A percentile compares a stretch with the other conserved stretches of the same genome.
These are phyloP conservation scores for Orbilia blumenaviensis DNA, from an alignment of 2,329 filamentous ascomycete species.

Conservation along the genomic window DNA sequence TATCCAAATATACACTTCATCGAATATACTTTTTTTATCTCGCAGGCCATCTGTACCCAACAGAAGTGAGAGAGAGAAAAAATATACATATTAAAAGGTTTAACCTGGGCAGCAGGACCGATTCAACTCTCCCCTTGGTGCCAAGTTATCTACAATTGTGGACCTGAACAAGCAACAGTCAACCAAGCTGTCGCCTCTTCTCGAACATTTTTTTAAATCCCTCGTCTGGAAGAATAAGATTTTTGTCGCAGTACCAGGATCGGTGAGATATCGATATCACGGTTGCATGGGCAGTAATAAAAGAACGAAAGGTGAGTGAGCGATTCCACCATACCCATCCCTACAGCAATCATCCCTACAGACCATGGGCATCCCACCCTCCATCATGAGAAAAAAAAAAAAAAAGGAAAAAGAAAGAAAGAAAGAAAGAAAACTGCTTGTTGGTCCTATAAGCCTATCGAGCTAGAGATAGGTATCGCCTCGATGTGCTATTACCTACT, in stretches of 20 bases:
- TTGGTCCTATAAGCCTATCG: slow-evolving; percentile 26
- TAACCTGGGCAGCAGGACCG: slow-evolving; percentile 6
- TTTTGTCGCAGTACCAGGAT: slow-evolving; percentile 21
- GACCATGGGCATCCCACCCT: slow-evolving; percentile 27
- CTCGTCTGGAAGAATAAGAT: slow-evolving; percentile 50
- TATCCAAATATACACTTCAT: slow-evolving; percentile 1
- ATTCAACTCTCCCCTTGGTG: slow-evolving; percentile 30
- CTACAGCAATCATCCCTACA: neutral
- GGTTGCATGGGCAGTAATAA: slow-evolving; percentile 7
- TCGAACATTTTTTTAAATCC: slow-evolving; percentile 32
- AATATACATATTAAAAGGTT: no score
- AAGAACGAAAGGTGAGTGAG: slow-evolving; percentile 11
- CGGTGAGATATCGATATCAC: slow-evolving; percentile 42
- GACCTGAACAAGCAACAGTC: slow-evolving; percentile 2
- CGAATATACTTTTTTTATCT: slow-evolving; percentile 10
- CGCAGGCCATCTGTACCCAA: neutral
- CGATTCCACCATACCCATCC: slow-evolving; percentile 23
- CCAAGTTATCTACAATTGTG: slow-evolving; percentile 4
- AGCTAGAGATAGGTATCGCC: slow-evolving; percentile 12
- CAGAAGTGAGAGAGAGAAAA: neutral
- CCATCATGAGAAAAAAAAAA: no score
- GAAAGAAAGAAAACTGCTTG: no score
- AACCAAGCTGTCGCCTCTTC: neutral
- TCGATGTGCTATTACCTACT: slow-evolving; percentile 26
- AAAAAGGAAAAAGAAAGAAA: no score